A percentile compares a stretch with the other conserved stretches of the same genome.
Conservation (phyloP, 148 eudicot species). For the Chenopodium quinoa region DNA sequence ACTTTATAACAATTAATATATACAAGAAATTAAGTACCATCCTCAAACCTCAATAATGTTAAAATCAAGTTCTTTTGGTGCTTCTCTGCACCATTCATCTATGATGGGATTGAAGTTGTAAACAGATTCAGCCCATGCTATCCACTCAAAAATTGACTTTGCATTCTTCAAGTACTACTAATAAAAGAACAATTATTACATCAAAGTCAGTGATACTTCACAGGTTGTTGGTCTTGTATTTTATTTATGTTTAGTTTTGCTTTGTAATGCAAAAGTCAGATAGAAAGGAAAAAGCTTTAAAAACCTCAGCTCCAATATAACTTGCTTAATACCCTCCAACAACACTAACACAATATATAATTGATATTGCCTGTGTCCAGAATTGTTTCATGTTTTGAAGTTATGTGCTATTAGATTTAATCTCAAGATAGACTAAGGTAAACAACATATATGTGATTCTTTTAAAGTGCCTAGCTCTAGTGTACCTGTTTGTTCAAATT, state of each 20-base stretch:
- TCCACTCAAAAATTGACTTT: conserved; percentile 91
- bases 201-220: conserved; percentile 16
- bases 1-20: neutral
- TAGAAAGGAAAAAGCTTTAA: conserved; percentile 3
- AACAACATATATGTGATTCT: neutral
- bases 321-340: conserved; percentile 61
- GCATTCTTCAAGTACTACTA: conserved; percentile 93
- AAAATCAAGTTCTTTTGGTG: conserved; percentile 93
- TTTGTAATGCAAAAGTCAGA: conserved; percentile 17
- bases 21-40: no score
- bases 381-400: neutral
- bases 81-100: conserved; percentile 98
- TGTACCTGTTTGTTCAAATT: neutral
- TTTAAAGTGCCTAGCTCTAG: neutral
- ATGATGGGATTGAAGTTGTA: conserved; percentile 93
- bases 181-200: conserved; percentile 23
- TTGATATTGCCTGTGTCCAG: neutral
- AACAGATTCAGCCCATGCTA: conserved; percentile 99
- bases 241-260: neutral
- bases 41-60: conserved; percentile 31
- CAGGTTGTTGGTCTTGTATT: conserved; percentile 5
- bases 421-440: neutral
- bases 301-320: conserved; percentile 73
- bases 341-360: neutral
- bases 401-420: neutral